Evolutionary conservation across 805 yeast genomes (phyloP).

Genomic region (Metschnikowia kofuensis): DNA sequence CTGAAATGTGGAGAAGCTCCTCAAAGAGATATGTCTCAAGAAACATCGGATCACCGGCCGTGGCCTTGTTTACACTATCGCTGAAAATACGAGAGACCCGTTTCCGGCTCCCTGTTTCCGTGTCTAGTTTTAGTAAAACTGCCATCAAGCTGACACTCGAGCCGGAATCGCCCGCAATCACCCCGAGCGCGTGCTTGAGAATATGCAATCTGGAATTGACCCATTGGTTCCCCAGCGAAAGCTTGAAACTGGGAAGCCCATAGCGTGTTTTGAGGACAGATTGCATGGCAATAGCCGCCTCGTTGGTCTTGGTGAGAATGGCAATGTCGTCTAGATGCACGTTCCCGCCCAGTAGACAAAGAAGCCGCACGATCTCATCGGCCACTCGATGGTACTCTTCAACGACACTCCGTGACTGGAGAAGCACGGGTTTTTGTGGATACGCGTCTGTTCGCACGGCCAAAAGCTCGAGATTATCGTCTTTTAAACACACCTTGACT

Average conservation of each 20-base stretch:
- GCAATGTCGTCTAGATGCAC: constrained; percentile 16
- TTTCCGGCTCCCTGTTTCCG: constrained; percentile 18
- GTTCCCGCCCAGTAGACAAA: constrained; percentile 19
- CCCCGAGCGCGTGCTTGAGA: constrained; percentile 12
- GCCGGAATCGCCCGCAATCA: constrained; percentile 28
- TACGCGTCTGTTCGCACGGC: constrained; percentile 2
- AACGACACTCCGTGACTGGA: constrained; percentile 1
- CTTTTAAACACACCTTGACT: constrained; percentile 17
- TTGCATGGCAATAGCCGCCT: constrained; percentile 13
- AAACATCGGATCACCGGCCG: constrained; percentile 5
- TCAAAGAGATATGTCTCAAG: constrained; percentile 13
- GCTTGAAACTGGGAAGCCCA: constrained; percentile 13
- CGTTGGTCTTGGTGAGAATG: constrained; percentile 16
- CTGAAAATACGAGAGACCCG: constrained; percentile 30
- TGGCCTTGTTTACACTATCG: constrained; percentile 8
- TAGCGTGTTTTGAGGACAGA: constrained; percentile 9
- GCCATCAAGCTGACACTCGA: constrained; percentile 32
- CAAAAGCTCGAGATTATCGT: not conserved
- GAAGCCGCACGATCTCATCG: constrained; percentile 16
- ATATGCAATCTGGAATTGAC: constrained; percentile 11
- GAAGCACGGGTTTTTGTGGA: constrained; percentile 10
- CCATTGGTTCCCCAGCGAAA: constrained; percentile 17
- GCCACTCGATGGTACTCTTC: constrained; percentile 11
- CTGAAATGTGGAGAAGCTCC: constrained; percentile 5
- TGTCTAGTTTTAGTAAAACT: constrained; percentile 26